phyloP scores from a whole-genome alignment of 129 eudicot genomes.

The Daucus carota region DH1_v3.0 NC_030387.2:6789501-6790000 shows the following conservation, averaged over 20 bases:
- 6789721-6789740: no score
- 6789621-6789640: background rate
- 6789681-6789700: no score
- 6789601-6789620: no score
- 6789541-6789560: no score
- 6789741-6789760: no score
- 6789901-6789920: background rate
- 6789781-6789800: background rate
- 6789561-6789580: no score
- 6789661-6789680: no score
- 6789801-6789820: background rate
- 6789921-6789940: background rate
- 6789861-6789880: background rate
- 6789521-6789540: no score
- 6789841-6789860: rapidly evolving
- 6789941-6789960: background rate
- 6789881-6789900: background rate
- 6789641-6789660: background rate
- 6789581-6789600: no score
- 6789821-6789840: rapidly evolving
- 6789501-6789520: no score
- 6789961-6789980: background rate
- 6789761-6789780: no score
- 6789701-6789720: no score
- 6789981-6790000: background rate